Base-by-base conservation (phyloP, 2,329 filamentous ascomycete genomes). In the Rutstroemia sydowiana region DNA sequence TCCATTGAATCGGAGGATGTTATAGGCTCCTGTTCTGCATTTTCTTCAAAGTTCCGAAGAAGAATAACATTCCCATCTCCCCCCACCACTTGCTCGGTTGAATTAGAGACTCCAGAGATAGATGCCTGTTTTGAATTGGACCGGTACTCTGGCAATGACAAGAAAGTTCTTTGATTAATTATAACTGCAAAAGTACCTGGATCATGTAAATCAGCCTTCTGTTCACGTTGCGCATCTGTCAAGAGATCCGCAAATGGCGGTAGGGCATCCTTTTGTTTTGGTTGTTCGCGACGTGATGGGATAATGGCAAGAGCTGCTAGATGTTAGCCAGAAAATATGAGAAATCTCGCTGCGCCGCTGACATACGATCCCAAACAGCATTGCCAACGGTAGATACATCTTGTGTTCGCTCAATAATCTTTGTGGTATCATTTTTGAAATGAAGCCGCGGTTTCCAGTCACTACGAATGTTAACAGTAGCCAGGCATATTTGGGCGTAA, bases 181-280 rank as follows among this genome's bases (percentile, higher is more conserved):
- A 81, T 68, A 18, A 81, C 75, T 60, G 75, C 70, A 61, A 75
- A 81, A 1, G 76, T 79, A 14, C 78, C 78, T 1, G 78, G 77
- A 31, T 65, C 66, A 34, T 69, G 69, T 7, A 66, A 66, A 47
- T 74, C 71, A 14, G 78, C 78, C 61, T 81, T 81, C 53, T 68
- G 71, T 61, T 82, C 78, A 37, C 78, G 69, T 26, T 81, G 78
- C 57, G 79, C 77, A 55, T 82, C 78, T 26, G 70, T 79, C 1
- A 70, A 75, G 49, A 82, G 69, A 13, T 67, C 63, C 30, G 72
- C 65, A 63, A 81, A 82, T 2, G 74, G 73, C 18, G 78, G 77
- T 11, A 81, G 66, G n/a, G 71, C 63, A 60, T 80, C 75, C 20
- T 68, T 62, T 10, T 58, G 54, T 13, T 58, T 61, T 31, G 13